Evolutionary conservation across 768 basidiomycete genomes (phyloP).

Genomic region (Boletales sp.): DNA sequence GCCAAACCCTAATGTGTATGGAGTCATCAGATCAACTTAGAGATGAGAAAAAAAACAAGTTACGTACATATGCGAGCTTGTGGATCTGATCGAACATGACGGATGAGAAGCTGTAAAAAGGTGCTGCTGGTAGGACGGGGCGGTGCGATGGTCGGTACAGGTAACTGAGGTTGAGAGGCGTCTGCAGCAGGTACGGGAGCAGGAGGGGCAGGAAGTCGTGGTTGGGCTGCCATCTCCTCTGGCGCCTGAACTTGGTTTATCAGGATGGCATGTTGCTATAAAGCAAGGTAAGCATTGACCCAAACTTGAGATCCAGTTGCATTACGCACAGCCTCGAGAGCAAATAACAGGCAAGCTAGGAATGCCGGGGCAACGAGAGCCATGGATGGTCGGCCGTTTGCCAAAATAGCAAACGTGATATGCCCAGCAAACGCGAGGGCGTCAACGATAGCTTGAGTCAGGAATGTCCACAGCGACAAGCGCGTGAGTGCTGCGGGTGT

Average conservation of each 20-base stretch:
- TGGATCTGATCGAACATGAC: constrained; percentile 63
- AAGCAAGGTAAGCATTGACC: background rate
- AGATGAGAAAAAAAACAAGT: background rate
- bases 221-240: constrained; percentile 48
- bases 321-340: constrained; percentile 76
- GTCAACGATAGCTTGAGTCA: constrained; percentile 76
- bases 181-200: constrained; percentile 4
- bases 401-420: constrained; percentile 82
- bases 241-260: constrained; percentile 83
- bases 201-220: constrained; percentile 13
- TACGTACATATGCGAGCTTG: constrained; percentile 68
- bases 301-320: background rate
- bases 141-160: constrained; percentile 19
- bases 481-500: constrained; percentile 77
- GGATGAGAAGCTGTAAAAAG: constrained; percentile 50
- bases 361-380: constrained; percentile 84
- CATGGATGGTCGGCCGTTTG: constrained; percentile 77
- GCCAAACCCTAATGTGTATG: constrained; percentile 49
- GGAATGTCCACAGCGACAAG: constrained; percentile 80
- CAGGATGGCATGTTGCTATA: constrained; percentile 78
- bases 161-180: constrained; percentile 12
- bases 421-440: constrained; percentile 85
- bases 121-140: constrained; percentile 14
- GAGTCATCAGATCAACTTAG: background rate
- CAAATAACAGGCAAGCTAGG: constrained; percentile 72